Evolutionary conservation across 495 filamentous ascomycete species (phyloP).

Genomic region (Trichoderma erinaceum): DNA sequence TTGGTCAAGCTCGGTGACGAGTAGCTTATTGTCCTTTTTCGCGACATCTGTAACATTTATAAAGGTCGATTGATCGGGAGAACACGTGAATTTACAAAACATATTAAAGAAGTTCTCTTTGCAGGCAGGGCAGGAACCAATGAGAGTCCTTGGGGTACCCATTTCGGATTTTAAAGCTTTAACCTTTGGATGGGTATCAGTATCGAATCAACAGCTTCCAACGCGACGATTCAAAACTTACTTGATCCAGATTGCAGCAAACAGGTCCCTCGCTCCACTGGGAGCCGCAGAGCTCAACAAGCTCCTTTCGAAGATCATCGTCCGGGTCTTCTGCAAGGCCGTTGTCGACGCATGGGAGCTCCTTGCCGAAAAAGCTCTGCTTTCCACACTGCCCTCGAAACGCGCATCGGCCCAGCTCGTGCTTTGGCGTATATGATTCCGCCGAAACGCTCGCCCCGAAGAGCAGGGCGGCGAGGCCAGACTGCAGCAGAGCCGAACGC

Average conservation of each 20-base stretch:
- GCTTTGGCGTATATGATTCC: slow-evolving; percentile 50
- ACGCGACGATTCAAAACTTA: slow-evolving; percentile 27
- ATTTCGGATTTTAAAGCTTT: slow-evolving; percentile 72
- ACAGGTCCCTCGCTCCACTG: slow-evolving; percentile 78
- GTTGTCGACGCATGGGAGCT: slow-evolving; percentile 94
- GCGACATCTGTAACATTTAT: slow-evolving; percentile 81
- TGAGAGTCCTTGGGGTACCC: slow-evolving; percentile 79
- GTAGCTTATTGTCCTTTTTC: slow-evolving; percentile 56
- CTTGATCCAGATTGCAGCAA: slow-evolving; percentile 80
- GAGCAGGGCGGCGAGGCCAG: slow-evolving; percentile 24
- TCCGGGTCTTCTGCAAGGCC: slow-evolving; percentile 68
- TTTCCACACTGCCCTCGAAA: slow-evolving; percentile 88
- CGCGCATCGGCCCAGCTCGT: slow-evolving; percentile 85
- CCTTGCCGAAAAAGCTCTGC: slow-evolving; percentile 75
- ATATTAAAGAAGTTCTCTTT: slow-evolving; percentile 96
- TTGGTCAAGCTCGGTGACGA: slow-evolving; percentile 86
- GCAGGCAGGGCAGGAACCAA: slow-evolving; percentile 89
- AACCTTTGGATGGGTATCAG: slow-evolving; percentile 47
- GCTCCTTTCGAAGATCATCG: slow-evolving; percentile 58
- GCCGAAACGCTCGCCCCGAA: slow-evolving; percentile 29
- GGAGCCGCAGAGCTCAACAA: slow-evolving; percentile 78
- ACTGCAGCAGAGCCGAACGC: neutral
- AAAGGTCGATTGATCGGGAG: slow-evolving; percentile 91
- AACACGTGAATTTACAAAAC: slow-evolving; percentile 97
- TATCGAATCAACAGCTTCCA: slow-evolving; percentile 12